Evolutionary conservation across 139 green algal species (phyloP), one percentile per base, ranked within the genome.

Genomic region (Micractinium sp.): DNA sequence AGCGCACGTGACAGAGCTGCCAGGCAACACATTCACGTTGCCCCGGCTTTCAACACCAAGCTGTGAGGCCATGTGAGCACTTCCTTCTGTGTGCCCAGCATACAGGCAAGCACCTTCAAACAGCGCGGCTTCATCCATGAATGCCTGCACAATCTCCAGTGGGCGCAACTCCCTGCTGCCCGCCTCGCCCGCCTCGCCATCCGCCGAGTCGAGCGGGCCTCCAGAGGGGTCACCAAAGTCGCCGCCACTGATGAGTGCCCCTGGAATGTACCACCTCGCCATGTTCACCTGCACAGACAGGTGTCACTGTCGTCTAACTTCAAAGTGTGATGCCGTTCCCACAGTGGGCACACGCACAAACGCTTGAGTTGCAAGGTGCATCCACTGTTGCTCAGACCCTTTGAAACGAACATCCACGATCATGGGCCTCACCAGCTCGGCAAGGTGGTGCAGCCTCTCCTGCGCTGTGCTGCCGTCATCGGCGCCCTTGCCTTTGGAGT

Each of bases 81-180:
- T n/a, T n/a, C n/a, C n/a, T n/a, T n/a, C n/a, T n/a, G n/a, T n/a
- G n/a, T n/a, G n/a, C n/a, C 20, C 63, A 27, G 63, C 22, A 71
- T 12, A 71, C 63, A 31, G 63, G 20, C 20, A 25, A 5, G 63
- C 78, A 88, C 85, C 71, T 35, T n/a, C 22, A 78, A 85, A 88
- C 19, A 96, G 82, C 60, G 94, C 82, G 15, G 90, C 83, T 60
- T 91, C 88, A 61, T 93, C 85, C 36, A 94, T 18, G 77, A 96
- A 95, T 14, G 80, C 82, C 41, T 33, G 33, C 35, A 74, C 81
- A 14, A 22, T 39, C 20, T 76, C 61, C 60, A 88, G 60, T 14
- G 85, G 82, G 39, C 36, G n/a, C 18, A 27, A 12, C 63, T 71
- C 18, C 31, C 77, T 71, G 47, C 47, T 27, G 77, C 36, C 36